phyloP scores from a whole-genome alignment of 768 basidiomycete species.

The Sarcodon sp. region DNA sequence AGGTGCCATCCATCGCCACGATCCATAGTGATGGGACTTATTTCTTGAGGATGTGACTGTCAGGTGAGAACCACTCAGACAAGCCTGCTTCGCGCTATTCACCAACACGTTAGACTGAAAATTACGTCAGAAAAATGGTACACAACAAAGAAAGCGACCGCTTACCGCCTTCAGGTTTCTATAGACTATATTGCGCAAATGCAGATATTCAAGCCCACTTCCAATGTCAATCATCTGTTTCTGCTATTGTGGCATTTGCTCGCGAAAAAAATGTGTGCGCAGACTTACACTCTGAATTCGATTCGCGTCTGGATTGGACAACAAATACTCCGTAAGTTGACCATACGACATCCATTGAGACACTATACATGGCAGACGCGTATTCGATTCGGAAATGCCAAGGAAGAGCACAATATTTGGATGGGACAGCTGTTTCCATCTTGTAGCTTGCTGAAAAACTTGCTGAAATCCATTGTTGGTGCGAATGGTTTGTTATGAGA shows the following conservation, averaged over 20 bases:
- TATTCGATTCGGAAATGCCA: background rate
- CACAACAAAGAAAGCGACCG: background rate
- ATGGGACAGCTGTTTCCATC: slow-evolving; percentile 2
- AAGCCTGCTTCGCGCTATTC: too few relatives aligned
- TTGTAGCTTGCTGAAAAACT: slow-evolving; percentile 1
- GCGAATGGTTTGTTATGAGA: too few relatives aligned
- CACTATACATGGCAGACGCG: slow-evolving; percentile 1
- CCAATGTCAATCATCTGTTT: slow-evolving; percentile 1
- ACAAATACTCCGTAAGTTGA: slow-evolving; percentile 1
- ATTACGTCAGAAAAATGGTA: background rate
- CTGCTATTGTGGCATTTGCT: too few relatives aligned
- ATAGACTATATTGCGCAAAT: background rate
- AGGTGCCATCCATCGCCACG: slow-evolving; percentile 4
- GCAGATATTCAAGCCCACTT: slow-evolving; percentile 1
- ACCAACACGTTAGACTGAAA: slow-evolving; percentile 2
- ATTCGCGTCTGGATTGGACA: background rate
- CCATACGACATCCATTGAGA: slow-evolving; percentile 6
- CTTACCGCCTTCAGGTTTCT: slow-evolving; percentile 2
- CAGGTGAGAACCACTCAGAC: too few relatives aligned
- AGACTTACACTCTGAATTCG: slow-evolving; percentile 1
- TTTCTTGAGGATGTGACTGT: background rate
- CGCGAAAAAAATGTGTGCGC: too few relatives aligned
- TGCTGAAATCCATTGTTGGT: background rate
- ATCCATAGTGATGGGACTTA: background rate
- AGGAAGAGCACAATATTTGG: slow-evolving; percentile 1